Conservation (phyloP, 805 yeast genomes). For the Komagataella pastoris region DNA sequence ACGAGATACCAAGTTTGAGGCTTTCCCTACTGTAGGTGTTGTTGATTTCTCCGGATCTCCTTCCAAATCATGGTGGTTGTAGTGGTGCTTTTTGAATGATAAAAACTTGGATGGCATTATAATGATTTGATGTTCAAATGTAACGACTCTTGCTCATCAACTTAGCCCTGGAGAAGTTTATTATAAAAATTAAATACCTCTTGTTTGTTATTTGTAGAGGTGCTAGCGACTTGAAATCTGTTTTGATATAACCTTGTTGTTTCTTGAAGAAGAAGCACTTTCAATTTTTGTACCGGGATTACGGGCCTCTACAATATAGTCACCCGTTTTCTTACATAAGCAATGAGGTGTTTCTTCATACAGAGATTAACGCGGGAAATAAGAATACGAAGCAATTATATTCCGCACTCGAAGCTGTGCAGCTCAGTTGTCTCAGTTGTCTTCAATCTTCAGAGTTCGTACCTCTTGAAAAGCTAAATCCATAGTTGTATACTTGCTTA, state of each 20-base stretch:
- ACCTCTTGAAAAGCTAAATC: no score
- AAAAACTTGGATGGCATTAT: neutral
- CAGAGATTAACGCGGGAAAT: neutral
- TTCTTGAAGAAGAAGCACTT: neutral
- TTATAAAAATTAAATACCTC: neutral
- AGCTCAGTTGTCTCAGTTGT: neutral
- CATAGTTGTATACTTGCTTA: neutral
- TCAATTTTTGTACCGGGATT: neutral
- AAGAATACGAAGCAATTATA: neutral
- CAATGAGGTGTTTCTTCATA: neutral
- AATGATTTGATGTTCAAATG: neutral
- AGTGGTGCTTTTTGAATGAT: conserved; percentile 2
- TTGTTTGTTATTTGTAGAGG: neutral
- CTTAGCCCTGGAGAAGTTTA: neutral
- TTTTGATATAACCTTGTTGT: neutral
- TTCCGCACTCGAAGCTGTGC: neutral
- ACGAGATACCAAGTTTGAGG: neutral
- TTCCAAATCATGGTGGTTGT: neutral
- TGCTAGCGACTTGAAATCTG: neutral
- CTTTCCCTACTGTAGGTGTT: neutral
- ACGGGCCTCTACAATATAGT: neutral
- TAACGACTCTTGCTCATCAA: neutral
- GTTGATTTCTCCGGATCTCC: neutral
- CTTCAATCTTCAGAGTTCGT: no score
- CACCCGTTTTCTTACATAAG: neutral